phyloP scores from a whole-genome alignment of 257 asterid genomes.

The Jacaranda copaia region DNA sequence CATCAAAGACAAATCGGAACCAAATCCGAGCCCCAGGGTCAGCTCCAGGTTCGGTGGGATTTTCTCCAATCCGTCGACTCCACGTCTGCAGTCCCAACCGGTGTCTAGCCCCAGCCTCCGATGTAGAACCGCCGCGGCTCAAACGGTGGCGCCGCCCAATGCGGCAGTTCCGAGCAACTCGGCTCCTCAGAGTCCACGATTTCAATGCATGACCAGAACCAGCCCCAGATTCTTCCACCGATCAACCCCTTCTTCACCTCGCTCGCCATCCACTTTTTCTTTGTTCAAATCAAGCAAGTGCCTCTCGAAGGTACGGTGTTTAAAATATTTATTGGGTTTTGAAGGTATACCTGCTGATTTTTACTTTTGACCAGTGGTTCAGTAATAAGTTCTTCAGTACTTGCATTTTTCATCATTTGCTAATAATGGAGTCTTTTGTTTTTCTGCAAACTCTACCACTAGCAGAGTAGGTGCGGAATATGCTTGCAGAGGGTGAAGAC shows the following conservation, averaged over 20 bases:
- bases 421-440: background rate
- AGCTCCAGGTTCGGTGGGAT: conserved; percentile 53
- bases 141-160: conserved; percentile 15
- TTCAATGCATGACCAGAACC: conserved; percentile 53
- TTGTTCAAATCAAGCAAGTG: conserved; percentile 62
- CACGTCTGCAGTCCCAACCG: conserved; percentile 43
- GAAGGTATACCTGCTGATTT: background rate
- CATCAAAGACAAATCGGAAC: conserved; percentile 32
- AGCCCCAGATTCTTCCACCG: conserved; percentile 56
- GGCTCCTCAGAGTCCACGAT: conserved; percentile 55
- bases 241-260: conserved; percentile 74
- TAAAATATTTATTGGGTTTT: background rate
- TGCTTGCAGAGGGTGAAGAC: conserved; percentile 63
- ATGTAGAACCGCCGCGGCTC: conserved; percentile 47
- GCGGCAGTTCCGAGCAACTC: conserved; percentile 24
- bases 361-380: background rate
- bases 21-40: conserved; percentile 46
- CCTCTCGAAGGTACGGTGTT: conserved; percentile 55
- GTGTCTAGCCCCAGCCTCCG: conserved; percentile 51
- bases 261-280: conserved; percentile 70
- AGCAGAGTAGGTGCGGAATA: conserved; percentile 71
- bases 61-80: conserved; percentile 74
- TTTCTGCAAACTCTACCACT: background rate
- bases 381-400: too few species aligned
- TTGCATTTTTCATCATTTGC: background rate